Evolutionary conservation across 306 rosid species (phyloP).

Genomic region (Pyrus communis): DNA sequence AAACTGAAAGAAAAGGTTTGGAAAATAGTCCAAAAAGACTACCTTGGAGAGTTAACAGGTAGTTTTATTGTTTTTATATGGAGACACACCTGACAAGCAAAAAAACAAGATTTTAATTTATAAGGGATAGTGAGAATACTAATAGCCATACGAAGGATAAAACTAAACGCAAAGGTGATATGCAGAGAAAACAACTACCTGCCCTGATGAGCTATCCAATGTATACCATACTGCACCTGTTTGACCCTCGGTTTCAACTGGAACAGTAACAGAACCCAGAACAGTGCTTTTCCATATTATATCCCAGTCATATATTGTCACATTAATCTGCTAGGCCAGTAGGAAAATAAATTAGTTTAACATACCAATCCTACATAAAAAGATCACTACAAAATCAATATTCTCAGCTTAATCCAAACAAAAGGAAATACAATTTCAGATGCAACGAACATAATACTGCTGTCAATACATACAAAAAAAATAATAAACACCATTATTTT

Average conservation of each 20-base stretch:
- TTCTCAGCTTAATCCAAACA: neutral
- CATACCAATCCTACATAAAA: constrained; percentile 33
- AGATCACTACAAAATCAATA: neutral
- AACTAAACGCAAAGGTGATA: neutral
- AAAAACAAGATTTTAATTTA: constrained; percentile 18
- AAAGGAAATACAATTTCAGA: neutral
- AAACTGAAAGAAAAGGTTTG: neutral
- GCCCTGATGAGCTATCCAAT: constrained; percentile 86
- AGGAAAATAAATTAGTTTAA: constrained; percentile 43
- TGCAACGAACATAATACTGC: neutral
- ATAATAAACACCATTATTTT: neutral
- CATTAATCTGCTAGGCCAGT: constrained; percentile 63
- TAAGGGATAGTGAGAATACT: constrained; percentile 3
- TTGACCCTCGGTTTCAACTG: constrained; percentile 83
- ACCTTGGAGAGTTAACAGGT: constrained; percentile 69
- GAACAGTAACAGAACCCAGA: constrained; percentile 93
- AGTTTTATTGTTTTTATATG: constrained; percentile 58
- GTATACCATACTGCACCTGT: constrained; percentile 86
- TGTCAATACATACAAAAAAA: neutral
- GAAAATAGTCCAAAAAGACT: constrained; percentile 6
- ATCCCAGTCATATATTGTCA: constrained; percentile 98
- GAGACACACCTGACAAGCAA: constrained; percentile 83
- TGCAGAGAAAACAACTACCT: constrained; percentile 40
- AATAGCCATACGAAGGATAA: constrained; percentile 6
- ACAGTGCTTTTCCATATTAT: constrained; percentile 95